These are phyloP conservation scores for Borovskyia barvae DNA, from an alignment of 208 protist genomes.

Conservation along the genomic window DNA sequence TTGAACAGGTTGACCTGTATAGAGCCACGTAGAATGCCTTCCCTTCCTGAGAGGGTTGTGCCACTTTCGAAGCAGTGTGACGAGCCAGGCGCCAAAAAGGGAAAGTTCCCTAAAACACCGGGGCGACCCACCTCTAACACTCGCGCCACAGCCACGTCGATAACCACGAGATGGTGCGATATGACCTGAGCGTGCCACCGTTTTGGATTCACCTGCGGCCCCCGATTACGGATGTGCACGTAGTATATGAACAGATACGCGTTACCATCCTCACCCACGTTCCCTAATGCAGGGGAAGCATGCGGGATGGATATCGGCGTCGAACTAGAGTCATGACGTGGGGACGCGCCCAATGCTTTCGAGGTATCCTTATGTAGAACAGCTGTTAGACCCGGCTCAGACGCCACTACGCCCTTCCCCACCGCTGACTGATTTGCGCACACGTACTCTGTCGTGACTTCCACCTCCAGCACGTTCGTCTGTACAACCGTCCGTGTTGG, in stretches of 20 bases:
- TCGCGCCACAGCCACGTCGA: slow-evolving; percentile 38
- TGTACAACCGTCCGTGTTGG: slow-evolving; percentile 46
- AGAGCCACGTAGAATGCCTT: slow-evolving; percentile 76
- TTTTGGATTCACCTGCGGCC: slow-evolving; percentile 47
- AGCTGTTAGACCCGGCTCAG: background rate
- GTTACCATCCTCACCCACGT: slow-evolving; percentile 6
- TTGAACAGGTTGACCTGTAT: slow-evolving; percentile 84
- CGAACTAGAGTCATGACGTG: too few relatives aligned
- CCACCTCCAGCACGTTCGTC: slow-evolving; percentile 77
- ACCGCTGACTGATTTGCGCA: slow-evolving; percentile 31
- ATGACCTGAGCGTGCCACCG: slow-evolving; percentile 78
- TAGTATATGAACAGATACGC: slow-evolving; percentile 78
- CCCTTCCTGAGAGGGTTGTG: slow-evolving; percentile 39
- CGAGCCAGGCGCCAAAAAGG: slow-evolving; percentile 65
- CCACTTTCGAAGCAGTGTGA: slow-evolving; percentile 79
- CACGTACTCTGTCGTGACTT: slow-evolving; percentile 72
- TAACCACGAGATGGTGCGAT: slow-evolving; percentile 73
- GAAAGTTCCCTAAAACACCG: slow-evolving; percentile 78
- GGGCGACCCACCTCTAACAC: slow-evolving; percentile 71
- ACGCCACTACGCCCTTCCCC: background rate
- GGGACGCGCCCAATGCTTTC: too few relatives aligned
- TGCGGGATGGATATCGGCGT: slow-evolving; percentile 7
- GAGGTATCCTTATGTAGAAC: slow-evolving; percentile 3
- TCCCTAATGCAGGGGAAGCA: background rate
- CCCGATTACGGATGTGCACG: slow-evolving; percentile 74